Evolutionary conservation across 805 yeast genomes (phyloP), one percentile per base, ranked within the genome.

Genomic region (Metschnikowia matae): DNA sequence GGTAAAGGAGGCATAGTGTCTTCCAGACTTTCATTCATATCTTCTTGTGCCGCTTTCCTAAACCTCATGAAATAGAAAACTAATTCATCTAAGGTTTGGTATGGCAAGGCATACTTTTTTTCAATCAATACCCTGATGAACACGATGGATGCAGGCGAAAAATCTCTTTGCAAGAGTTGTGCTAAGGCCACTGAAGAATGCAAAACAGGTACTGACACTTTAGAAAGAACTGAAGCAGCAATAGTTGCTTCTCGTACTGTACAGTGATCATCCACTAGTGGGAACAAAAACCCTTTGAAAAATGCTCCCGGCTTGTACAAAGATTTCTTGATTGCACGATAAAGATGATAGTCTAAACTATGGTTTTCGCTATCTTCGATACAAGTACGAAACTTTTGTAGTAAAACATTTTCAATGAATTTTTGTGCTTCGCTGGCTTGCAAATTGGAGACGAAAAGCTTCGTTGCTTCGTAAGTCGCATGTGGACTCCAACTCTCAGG

Each of bases 291-390:
- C 1, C 99, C 99, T 69, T 90, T 92, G 79, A 92, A 94, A 63
- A 92, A 94, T 10, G 99, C 99, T 49, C 94, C 90, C 31, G 99
- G 99, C 68, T 94, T 94, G 75, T 94, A 94, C 48, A 95, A 77
- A 0, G 97, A 82, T 71, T 94, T 94, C 69, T 91, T 92, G 59
- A 94, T 71, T 0, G 99, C 84, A 62, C 97, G 82, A 68, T 94
- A 94, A 39, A 94, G 75, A 65, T 94, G 99, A 65, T 94, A 92
- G 70, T 95, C 92, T 56, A 94, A 78, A 35, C 81, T 82, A 61
- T 87, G 92, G 52, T 82, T 85, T 58, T 85, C 91, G 51, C 80
- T 80, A 26, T 83, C 84, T 62, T 85, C 91, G 48, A 87, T 85
- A 46, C 83, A 80, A 38, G 71, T 71, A 71, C 91, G 80, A 63